Evolutionary conservation across 2,329 filamentous ascomycete species (phyloP), one percentile per base, ranked within the genome.

Genomic region (Fusarium odoratissimum): DNA sequence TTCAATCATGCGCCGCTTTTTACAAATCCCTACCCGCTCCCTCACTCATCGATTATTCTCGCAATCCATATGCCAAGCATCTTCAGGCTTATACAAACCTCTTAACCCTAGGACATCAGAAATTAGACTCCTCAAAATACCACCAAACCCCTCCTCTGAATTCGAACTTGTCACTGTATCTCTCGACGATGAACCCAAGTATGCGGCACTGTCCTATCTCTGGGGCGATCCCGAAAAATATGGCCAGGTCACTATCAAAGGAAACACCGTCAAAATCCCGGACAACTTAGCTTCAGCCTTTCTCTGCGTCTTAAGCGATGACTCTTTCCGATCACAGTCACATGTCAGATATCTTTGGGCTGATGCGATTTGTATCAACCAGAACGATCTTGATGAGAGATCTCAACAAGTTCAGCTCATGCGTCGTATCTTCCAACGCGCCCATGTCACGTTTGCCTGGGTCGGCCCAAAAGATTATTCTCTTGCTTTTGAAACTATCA

Each of bases 391-490:
- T 8, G 37, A 48, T 19, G 46, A 67, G 28, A 62, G 25, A 49
- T 44, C 63, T 7, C 28, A 61, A n/a, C 54, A 67, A 38, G 63
- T 67, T 31, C 35, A 67, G 19, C 64, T 67, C 9, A 67, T 67
- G 46, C 21, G 54, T 19, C 35, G 63, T 33, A 42, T 61, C 41
- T 61, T 67, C 30, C 35, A 41, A 51, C 21, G 21, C 19, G 54
- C 64, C 21, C 25, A 46, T 30, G 23, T 37, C 25, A 67, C 54
- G 13, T 31, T 52, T 41, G 64, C 62, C 7, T 67, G 54, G 52
- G 21, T 46, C 31, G 40, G 62, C 0, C 54, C 64, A 9, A 60
- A 61, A 33, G 54, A 67, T 23, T 42, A 61, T n/a, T 61, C 54
- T n/a, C 64, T 67, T 33, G 45, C 54, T 23, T 54, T 60, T 23